phyloP scores from a whole-genome alignment of 2,329 filamentous ascomycete genomes.

The Dothidotthia symphoricarpi region DNA sequence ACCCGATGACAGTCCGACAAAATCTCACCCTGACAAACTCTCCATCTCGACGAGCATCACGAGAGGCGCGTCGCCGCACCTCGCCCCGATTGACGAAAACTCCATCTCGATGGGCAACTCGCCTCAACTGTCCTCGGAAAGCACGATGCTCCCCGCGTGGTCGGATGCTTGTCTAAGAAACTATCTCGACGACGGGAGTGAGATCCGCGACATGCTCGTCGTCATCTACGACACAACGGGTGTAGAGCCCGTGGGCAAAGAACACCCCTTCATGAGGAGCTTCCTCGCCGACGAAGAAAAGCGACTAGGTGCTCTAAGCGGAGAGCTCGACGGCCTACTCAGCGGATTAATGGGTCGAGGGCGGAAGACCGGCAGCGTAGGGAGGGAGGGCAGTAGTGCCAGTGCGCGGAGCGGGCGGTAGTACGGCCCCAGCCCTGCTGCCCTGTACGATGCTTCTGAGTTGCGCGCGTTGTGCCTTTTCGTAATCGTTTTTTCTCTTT shows the following conservation, averaged over 20 bases:
- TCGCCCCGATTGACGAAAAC: constrained; percentile 33
- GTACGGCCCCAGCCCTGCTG: too few species aligned
- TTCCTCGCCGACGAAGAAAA: constrained; percentile 87
- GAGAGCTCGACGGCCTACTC: constrained; percentile 84
- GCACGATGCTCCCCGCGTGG: constrained; percentile 67
- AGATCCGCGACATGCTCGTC: constrained; percentile 84
- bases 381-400: constrained; percentile 6
- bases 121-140: constrained; percentile 38
- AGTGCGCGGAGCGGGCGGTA: neutral
- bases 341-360: constrained; percentile 68
- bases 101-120: constrained; percentile 17
- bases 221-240: constrained; percentile 92
- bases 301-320: constrained; percentile 81
- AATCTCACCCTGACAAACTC: constrained; percentile 26
- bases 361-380: constrained; percentile 22
- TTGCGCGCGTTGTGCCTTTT: too few species aligned
- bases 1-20: constrained; percentile 33
- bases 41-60: constrained; percentile 18
- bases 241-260: constrained; percentile 72
- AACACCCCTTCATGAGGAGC: constrained; percentile 78
- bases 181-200: constrained; percentile 86
- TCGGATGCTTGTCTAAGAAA: constrained; percentile 80
- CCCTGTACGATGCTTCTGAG: too few species aligned
- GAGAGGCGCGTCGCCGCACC: constrained; percentile 30
- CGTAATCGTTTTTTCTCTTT: too few species aligned